Conservation (phyloP, 1,284 basidiomycete species). For the Fomitopsis pinicola region DNA sequence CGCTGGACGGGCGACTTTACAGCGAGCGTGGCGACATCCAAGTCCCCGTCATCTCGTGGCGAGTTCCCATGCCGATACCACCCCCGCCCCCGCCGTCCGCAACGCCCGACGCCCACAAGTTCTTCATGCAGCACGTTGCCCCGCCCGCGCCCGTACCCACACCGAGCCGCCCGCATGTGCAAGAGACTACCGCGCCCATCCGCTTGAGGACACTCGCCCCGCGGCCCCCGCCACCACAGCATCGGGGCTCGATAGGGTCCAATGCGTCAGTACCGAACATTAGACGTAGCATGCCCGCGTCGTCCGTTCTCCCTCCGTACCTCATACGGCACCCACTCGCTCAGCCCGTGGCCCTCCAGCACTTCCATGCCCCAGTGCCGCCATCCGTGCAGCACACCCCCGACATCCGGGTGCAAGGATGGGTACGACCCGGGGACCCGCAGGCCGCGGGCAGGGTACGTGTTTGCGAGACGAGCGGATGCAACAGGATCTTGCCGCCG, state of each 20-base stretch:
- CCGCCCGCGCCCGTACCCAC: background rate
- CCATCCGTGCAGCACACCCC: background rate
- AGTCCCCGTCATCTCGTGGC: background rate
- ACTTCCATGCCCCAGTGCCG: background rate
- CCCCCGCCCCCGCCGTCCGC: background rate
- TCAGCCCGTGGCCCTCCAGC: background rate
- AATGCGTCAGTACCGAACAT: background rate
- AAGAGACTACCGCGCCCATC: background rate
- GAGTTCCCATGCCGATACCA: background rate
- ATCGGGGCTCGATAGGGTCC: background rate
- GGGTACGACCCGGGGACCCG: background rate
- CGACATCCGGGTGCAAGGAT: background rate
- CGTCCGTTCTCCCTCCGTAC: background rate
- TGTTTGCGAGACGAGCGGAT: constrained; percentile 1
- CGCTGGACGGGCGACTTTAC: background rate
- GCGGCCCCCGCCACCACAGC: background rate
- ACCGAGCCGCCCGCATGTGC: background rate
- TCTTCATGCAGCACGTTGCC: background rate
- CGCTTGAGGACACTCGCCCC: background rate
- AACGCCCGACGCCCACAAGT: background rate
- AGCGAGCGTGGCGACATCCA: background rate
- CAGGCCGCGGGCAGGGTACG: background rate
- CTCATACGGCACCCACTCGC: background rate
- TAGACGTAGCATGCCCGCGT: background rate
- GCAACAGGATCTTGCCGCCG: constrained; percentile 1